Conservation (phyloP, 2,329 filamentous ascomycete species). For the Myriosclerotinia duriaeana region DNA sequence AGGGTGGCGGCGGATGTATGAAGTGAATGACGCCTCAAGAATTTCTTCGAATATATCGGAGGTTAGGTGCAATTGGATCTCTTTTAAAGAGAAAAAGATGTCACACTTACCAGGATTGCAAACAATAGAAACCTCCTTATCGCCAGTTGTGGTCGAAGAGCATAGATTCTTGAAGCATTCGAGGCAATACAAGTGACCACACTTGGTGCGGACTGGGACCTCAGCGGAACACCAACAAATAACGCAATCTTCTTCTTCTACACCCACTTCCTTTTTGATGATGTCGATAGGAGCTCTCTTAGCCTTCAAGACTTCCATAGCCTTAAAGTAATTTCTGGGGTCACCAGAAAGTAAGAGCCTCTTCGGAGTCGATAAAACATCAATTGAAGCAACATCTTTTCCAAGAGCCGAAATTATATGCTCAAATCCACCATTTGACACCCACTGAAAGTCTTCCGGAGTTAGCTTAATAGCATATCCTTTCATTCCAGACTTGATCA, state of each 20-base stretch:
- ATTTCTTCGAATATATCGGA: slow-evolving; percentile 24
- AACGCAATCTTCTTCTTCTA: background rate
- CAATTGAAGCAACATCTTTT: slow-evolving; percentile 32
- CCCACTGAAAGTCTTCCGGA: slow-evolving; percentile 27
- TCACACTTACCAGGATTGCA: slow-evolving; percentile 24
- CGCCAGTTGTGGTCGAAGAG: slow-evolving; percentile 28
- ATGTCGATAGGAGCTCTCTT: slow-evolving; percentile 11
- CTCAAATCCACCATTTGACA: background rate
- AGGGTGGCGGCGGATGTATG: slow-evolving; percentile 25
- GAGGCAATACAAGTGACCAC: slow-evolving; percentile 42
- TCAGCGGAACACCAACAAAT: slow-evolving; percentile 13
- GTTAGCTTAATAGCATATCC: slow-evolving; percentile 38
- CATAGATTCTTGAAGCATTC: slow-evolving; percentile 45
- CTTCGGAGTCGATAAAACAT: background rate
- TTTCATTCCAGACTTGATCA: slow-evolving; percentile 21
- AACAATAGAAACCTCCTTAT: slow-evolving; percentile 27
- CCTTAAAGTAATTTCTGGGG: slow-evolving; percentile 11
- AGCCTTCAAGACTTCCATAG: background rate
- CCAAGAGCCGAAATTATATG: slow-evolving; percentile 3
- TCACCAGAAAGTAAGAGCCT: background rate
- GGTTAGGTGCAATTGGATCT: slow-evolving; percentile 24
- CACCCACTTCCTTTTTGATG: background rate
- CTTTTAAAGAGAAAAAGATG: slow-evolving; percentile 21
- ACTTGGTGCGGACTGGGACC: background rate
- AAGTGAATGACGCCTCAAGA: slow-evolving; percentile 23